A percentile compares a stretch with the other conserved stretches of the same genome.
Conservation (phyloP, 192 early-diverging fungal species). For the Coemansia sp. region DNA sequence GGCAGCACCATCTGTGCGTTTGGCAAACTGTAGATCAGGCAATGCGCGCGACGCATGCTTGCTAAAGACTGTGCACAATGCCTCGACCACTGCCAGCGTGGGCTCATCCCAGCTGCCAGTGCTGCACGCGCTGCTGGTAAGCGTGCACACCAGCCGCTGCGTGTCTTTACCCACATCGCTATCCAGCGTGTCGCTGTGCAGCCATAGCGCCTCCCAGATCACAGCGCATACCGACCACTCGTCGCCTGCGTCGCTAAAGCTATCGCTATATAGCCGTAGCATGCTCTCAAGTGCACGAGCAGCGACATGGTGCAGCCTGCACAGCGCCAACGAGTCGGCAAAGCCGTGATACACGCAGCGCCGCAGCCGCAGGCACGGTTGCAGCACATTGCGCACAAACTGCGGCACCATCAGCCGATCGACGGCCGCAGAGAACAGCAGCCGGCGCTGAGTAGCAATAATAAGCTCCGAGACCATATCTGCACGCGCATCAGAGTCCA, state of each 20-base stretch:
- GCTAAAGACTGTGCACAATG: conserved; percentile 32
- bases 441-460: conserved; percentile 32
- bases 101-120: not conserved
- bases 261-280: conserved; percentile 32
- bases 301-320: conserved; percentile 25
- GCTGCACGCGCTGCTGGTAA: conserved; percentile 1
- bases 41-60: conserved; percentile 6
- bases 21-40: not conserved
- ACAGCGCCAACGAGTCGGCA: not conserved
- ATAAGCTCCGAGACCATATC: conserved; percentile 27
- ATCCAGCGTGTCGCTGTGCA: conserved; percentile 16
- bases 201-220: conserved; percentile 38
- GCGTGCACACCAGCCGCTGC: conserved; percentile 21
- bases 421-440: conserved; percentile 25
- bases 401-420: conserved; percentile 8
- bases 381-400: conserved; percentile 16
- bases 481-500: conserved; percentile 43
- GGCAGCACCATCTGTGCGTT: not conserved
- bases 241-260: not conserved
- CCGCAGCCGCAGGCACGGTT: conserved; percentile 24
- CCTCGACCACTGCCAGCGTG: conserved; percentile 10
- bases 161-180: conserved; percentile 1
- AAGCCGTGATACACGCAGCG: conserved; percentile 10
- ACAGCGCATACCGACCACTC: conserved; percentile 17
- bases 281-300: conserved; percentile 30